Evolutionary conservation across 179 eudicot genomes (phyloP).

Genomic region (Corrigiola litoralis): DNA sequence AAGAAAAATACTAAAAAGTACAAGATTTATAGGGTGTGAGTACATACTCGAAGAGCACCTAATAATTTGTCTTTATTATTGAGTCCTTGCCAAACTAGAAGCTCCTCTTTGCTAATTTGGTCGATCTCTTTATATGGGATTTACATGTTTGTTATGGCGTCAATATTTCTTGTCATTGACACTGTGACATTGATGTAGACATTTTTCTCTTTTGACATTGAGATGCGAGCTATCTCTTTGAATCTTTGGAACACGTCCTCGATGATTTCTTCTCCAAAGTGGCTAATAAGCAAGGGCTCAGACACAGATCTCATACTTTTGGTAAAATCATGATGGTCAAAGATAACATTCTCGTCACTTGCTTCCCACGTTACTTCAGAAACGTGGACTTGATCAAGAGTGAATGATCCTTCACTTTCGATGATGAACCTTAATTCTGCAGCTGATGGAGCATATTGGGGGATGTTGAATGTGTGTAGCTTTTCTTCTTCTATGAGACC

Average conservation of each 20-base stretch:
- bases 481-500: conserved; percentile 21
- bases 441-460: conserved; percentile 9
- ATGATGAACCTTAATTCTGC: neutral
- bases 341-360: neutral
- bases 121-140: too few species aligned
- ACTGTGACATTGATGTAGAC: conserved; percentile 32
- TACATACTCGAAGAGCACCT: too few species aligned
- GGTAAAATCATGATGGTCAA: conserved; percentile 11
- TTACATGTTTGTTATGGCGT: too few species aligned
- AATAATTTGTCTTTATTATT: too few species aligned
- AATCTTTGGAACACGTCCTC: conserved; percentile 35
- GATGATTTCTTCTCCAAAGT: conserved; percentile 37
- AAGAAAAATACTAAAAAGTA: too few species aligned
- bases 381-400: neutral
- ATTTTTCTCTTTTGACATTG: conserved; percentile 29
- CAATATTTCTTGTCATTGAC: conserved; percentile 28
- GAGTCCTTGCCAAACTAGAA: too few species aligned
- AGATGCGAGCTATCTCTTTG: conserved; percentile 12
- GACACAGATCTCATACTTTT: conserved; percentile 44
- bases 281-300: conserved; percentile 33
- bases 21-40: too few species aligned
- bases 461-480: conserved; percentile 11
- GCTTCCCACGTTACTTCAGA: conserved; percentile 6
- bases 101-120: too few species aligned
- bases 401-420: conserved; percentile 14